Evolutionary conservation across 768 basidiomycete genomes (phyloP).

Genomic region (Tephrocybe rancida): DNA sequence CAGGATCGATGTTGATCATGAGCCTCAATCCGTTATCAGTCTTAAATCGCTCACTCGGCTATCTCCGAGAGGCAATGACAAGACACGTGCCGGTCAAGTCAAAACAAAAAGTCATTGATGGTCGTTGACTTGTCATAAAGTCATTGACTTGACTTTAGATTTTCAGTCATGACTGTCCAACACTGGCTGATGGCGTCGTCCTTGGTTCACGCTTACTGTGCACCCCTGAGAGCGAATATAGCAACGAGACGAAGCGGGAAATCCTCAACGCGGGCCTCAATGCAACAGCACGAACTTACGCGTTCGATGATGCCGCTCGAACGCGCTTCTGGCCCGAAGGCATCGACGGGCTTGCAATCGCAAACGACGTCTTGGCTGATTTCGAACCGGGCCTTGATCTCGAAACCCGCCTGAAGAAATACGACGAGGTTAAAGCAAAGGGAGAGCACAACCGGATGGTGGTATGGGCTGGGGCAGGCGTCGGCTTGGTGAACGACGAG

Average conservation of each 20-base stretch:
- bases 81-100: too few relatives aligned
- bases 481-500: constrained; percentile 36
- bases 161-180: too few relatives aligned
- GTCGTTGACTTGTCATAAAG: too few relatives aligned
- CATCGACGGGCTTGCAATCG: constrained; percentile 47
- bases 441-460: constrained; percentile 33
- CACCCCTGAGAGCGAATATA: constrained; percentile 45
- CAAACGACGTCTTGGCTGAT: constrained; percentile 36
- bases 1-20: too few relatives aligned
- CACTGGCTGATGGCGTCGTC: constrained; percentile 44
- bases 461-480: constrained; percentile 47
- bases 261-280: constrained; percentile 26
- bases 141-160: too few relatives aligned
- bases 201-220: constrained; percentile 62
- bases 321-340: constrained; percentile 44
- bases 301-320: constrained; percentile 44
- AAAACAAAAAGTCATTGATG: too few relatives aligned
- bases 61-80: too few relatives aligned
- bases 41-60: too few relatives aligned
- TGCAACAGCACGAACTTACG: constrained; percentile 41
- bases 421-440: constrained; percentile 28
- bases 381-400: constrained; percentile 29
- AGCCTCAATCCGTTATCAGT: too few relatives aligned
- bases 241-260: constrained; percentile 20
- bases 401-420: constrained; percentile 28